Evolutionary conservation across 306 rosid genomes (phyloP).

Genomic region (Nissolia schottii): DNA sequence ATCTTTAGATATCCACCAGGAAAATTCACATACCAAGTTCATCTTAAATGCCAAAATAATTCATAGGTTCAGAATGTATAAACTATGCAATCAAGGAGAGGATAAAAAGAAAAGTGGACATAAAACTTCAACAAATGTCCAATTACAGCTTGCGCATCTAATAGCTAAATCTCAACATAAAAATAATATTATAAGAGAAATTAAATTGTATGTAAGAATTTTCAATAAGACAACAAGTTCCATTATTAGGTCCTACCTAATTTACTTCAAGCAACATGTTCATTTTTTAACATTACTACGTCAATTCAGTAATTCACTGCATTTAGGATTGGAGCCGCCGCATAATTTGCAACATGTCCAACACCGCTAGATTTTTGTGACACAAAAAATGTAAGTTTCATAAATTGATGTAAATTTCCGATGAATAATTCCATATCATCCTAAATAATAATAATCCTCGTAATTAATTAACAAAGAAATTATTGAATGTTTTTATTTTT

Average conservation of each 20-base stretch:
- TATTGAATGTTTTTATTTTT: neutral
- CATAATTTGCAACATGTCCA: neutral
- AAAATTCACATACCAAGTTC: neutral
- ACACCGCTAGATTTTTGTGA: neutral
- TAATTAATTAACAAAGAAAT: neutral
- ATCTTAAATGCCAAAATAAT: neutral
- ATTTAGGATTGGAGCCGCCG: neutral
- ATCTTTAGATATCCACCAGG: neutral
- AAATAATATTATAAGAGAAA: neutral
- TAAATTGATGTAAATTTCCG: neutral
- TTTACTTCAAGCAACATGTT: neutral
- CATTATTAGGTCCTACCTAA: neutral
- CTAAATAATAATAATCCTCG: neutral
- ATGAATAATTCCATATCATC: neutral
- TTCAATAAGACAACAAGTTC: neutral
- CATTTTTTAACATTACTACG: neutral
- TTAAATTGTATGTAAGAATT: neutral
- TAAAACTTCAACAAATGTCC: neutral
- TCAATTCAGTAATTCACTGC: neutral
- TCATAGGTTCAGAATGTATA: neutral
- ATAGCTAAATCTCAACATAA: neutral
- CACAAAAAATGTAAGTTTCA: neutral
- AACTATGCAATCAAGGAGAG: slow-evolving; percentile 1
- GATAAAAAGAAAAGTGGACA: neutral
- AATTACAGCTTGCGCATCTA: neutral